Percentiles rank a stretch among this genome's conserved stretches.
These are phyloP conservation scores for Trichophaea hybrida DNA, from an alignment of 2,329 filamentous ascomycete species.

Conservation along the genomic window DNA sequence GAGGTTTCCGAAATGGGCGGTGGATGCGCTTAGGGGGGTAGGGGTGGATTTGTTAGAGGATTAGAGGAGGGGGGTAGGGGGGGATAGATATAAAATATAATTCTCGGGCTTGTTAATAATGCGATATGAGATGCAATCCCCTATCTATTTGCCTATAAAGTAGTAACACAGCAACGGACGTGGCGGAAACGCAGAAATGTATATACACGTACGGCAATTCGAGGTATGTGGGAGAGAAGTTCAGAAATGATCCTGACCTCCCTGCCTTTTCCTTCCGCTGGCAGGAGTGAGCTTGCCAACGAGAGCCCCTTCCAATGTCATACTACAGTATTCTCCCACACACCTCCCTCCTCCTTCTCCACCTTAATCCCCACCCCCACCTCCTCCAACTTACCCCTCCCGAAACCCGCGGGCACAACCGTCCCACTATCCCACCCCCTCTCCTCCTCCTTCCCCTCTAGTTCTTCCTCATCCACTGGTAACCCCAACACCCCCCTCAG, in stretches of 20 bases:
- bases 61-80: background rate
- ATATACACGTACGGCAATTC: no score
- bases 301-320: background rate
- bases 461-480: slow-evolving; percentile 44
- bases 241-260: no score
- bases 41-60: slow-evolving; percentile 52
- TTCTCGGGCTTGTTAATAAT: no score
- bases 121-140: no score
- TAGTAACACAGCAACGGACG: no score
- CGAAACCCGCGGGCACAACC: background rate
- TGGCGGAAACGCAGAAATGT: no score
- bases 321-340: background rate
- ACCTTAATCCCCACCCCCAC: background rate
- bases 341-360: background rate
- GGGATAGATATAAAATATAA: no score
- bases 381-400: background rate
- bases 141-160: no score
- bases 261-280: no score
- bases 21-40: slow-evolving; percentile 63
- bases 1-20: slow-evolving; percentile 69
- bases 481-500: slow-evolving; percentile 10
- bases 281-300: no score
- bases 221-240: no score
- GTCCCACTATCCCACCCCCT: slow-evolving; percentile 1
- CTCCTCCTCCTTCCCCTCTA: slow-evolving; percentile 47